Evolutionary conservation across 495 filamentous ascomycete genomes (phyloP).

Genomic region (Podospora australis): DNA sequence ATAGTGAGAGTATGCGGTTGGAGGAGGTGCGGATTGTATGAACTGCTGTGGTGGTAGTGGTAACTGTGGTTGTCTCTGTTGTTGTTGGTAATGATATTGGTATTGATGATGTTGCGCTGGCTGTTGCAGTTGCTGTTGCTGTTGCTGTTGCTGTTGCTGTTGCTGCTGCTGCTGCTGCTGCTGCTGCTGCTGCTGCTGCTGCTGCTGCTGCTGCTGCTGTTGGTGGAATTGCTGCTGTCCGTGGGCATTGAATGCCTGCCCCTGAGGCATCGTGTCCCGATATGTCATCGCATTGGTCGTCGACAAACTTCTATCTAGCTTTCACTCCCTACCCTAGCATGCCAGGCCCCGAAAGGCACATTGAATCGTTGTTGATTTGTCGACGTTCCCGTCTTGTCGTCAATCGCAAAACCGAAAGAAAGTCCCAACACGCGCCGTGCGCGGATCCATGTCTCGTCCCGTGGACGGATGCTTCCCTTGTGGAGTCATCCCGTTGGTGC

Average conservation of each 20-base stretch:
- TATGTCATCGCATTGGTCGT: neutral
- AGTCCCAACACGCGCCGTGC: too few species aligned
- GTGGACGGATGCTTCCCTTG: too few species aligned
- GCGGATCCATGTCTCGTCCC: too few species aligned
- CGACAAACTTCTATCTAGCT: too few species aligned
- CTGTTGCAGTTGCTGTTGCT: slow-evolving; percentile 13
- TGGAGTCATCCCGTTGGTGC: too few species aligned
- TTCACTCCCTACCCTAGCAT: too few species aligned
- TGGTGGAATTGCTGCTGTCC: slow-evolving; percentile 14
- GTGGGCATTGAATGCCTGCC: slow-evolving; percentile 37
- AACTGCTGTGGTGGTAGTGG: slow-evolving; percentile 10
- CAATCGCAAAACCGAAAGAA: too few species aligned
- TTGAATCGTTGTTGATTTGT: too few species aligned
- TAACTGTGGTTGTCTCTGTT: slow-evolving; percentile 20
- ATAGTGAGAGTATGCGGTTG: slow-evolving; percentile 13
- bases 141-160: slow-evolving; percentile 8
- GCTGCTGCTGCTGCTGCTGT: slow-evolving; percentile 10
- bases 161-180: slow-evolving; percentile 18
- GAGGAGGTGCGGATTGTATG: slow-evolving; percentile 4
- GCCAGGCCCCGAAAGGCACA: too few species aligned
- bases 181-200: slow-evolving; percentile 16
- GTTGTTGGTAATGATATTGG: neutral
- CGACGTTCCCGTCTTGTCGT: too few species aligned
- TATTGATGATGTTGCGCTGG: slow-evolving; percentile 9
- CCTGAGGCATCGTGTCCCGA: slow-evolving; percentile 33